Percentiles rank a stretch among this genome's conserved stretches.
Evolutionary conservation across 2,329 filamentous ascomycete species (phyloP).

Genomic region (Xylaria sp.): DNA sequence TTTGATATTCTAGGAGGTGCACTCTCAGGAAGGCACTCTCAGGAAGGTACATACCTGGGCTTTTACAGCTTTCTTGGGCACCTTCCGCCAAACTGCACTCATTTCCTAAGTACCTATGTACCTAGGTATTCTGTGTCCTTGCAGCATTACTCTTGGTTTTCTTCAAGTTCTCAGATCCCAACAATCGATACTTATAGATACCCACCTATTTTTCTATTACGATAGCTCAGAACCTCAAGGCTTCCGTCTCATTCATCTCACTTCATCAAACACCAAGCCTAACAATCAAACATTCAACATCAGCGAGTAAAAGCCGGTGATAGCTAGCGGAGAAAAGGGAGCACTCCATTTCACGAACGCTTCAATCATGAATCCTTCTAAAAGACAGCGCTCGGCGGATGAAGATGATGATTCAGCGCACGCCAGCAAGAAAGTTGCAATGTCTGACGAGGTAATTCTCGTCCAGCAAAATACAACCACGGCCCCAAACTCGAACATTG

Average conservation of each 20-base stretch:
- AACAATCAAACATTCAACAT: neutral
- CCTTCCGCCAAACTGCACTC: too few relatives aligned
- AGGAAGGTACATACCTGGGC: neutral
- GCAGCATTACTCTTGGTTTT: neutral
- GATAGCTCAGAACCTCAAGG: neutral
- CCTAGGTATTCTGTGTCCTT: too few relatives aligned
- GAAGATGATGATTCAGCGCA: neutral
- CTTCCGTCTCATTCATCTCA: neutral
- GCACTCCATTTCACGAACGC: neutral
- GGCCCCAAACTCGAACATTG: neutral
- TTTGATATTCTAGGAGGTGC: neutral
- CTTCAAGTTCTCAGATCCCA: neutral
- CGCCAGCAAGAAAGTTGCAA: neutral
- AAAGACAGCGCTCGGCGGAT: neutral
- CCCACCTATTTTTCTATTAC: neutral
- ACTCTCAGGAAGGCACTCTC: neutral
- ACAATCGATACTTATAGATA: neutral
- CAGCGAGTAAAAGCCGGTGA: too few relatives aligned
- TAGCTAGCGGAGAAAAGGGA: neutral
- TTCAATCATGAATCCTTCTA: neutral
- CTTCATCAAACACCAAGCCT: neutral
- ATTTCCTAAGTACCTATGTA: too few relatives aligned
- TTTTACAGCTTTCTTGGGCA: too few relatives aligned
- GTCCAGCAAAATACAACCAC: neutral
- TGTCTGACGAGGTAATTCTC: neutral